Evolutionary conservation across 2,329 filamentous ascomycete species (phyloP), one percentile per base, ranked within the genome.

Genomic region (Fusarium sp.): DNA sequence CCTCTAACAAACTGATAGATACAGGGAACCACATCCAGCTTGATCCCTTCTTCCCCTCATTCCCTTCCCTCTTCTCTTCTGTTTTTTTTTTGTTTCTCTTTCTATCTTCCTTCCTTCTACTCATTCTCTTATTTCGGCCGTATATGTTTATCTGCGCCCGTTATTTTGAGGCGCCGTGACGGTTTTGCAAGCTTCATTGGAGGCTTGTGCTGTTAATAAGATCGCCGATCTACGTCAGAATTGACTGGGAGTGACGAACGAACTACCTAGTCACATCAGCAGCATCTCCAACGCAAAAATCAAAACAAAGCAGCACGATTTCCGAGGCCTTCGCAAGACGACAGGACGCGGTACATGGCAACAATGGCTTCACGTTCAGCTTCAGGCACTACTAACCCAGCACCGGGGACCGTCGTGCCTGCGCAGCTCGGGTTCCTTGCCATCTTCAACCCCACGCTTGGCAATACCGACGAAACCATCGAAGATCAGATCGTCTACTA

Each of bases 401-500:
- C 76, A 14, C 60, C 70, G 3, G 75, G 79, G 42, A 70, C 78
- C 53, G 58, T 80, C 50, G 79, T 82, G 42, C 95, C 96, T 48
- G 96, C 96, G 41, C 94, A 94, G 80, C 90, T 98, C 36, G 93
- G 94, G 78, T 98, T 96, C 82, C 89, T 99, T 51, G 91, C 96
- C 81, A 97, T 99, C 81, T 99, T 97, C 87, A 98, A 97, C 82
- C 96, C 97, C 39, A 90, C 92, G 11, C 88, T 97, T 50, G 92
- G 93, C 78, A 80, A 78, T 48, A 87, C 85, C 7, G 87, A 89
- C 76, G 86, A 88, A 48, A 87, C 85, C 3, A 87, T 96, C 75
- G 87, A 89, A 65, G 88, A 96, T 75, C 94, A 99, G 84, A 94
- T 98, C 72, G 94, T 98, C 76, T 99, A 98, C 86, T 98, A 97